Evolutionary conservation across 2,329 filamentous ascomycete species (phyloP).

Genomic region (Raffaelea ambrosiae): DNA sequence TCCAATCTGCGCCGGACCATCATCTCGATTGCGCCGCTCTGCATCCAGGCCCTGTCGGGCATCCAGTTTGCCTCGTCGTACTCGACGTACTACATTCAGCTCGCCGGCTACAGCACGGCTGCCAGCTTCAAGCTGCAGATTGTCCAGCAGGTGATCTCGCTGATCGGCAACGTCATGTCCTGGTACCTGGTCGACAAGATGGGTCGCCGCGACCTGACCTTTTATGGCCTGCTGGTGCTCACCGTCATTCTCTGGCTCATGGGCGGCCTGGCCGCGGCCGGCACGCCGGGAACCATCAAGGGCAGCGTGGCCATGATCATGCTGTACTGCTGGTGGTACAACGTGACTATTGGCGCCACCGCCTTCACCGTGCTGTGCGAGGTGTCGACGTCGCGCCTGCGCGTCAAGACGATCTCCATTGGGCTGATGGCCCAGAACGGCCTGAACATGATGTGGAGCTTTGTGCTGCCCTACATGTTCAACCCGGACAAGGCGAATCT

Average conservation of each 20-base stretch:
- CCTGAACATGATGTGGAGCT: slow-evolving; percentile 30
- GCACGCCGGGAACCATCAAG: not conserved
- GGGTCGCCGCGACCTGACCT: not conserved
- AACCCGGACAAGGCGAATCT: slow-evolving; percentile 25
- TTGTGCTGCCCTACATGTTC: slow-evolving; percentile 27
- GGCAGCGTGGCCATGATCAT: not conserved
- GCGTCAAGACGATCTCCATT: slow-evolving; percentile 35
- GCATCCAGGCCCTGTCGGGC: not conserved
- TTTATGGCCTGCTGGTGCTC: slow-evolving; percentile 26
- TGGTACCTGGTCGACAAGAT: not conserved
- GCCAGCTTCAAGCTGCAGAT: slow-evolving; percentile 23
- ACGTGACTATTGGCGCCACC: slow-evolving; percentile 30
- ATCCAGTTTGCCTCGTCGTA: slow-evolving; percentile 29
- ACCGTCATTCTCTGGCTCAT: slow-evolving; percentile 26
- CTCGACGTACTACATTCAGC: slow-evolving; percentile 24
- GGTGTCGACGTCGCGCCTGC: slow-evolving; percentile 35
- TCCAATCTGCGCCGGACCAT: slow-evolving; percentile 43
- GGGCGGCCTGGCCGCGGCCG: slow-evolving; percentile 28
- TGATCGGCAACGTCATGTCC: not conserved
- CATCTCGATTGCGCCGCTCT: slow-evolving; percentile 29
- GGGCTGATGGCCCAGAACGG: slow-evolving; percentile 34
- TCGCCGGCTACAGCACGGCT: slow-evolving; percentile 31
- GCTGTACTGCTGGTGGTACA: slow-evolving; percentile 1
- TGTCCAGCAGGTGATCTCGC: not conserved
- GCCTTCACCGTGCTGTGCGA: slow-evolving; percentile 39